Percentiles rank a stretch among this genome's conserved stretches.
These are phyloP conservation scores for Aspergillus fumigatus DNA, from an alignment of 2,329 filamentous ascomycete genomes.

Conservation along the genomic window DNA sequence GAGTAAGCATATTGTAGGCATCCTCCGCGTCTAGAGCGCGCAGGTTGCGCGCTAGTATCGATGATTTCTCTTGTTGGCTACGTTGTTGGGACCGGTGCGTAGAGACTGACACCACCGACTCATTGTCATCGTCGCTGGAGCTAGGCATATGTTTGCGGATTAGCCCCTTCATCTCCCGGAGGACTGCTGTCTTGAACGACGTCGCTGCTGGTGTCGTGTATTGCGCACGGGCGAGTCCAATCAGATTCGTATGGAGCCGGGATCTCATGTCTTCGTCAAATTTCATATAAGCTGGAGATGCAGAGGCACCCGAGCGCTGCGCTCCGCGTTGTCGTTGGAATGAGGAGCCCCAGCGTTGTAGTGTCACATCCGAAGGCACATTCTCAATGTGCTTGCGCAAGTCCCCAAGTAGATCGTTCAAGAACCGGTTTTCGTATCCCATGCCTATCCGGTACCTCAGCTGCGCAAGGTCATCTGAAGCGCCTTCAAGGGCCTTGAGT, in stretches of 20 bases:
- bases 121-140: slow-evolving; percentile 88
- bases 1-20: slow-evolving; percentile 75
- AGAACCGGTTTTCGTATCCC: slow-evolving; percentile 76
- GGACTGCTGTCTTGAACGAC: slow-evolving; percentile 74
- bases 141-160: slow-evolving; percentile 84
- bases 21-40: slow-evolving; percentile 77
- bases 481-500: slow-evolving; percentile 73
- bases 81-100: slow-evolving; percentile 66
- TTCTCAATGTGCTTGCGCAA: slow-evolving; percentile 73
- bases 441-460: slow-evolving; percentile 79
- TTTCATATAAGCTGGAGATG: slow-evolving; percentile 73
- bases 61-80: slow-evolving; percentile 83
- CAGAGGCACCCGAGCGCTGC: slow-evolving; percentile 62
- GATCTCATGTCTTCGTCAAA: slow-evolving; percentile 66
- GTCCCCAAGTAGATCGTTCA: slow-evolving; percentile 72
- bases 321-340: slow-evolving; percentile 67
- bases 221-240: slow-evolving; percentile 74
- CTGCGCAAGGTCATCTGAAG: slow-evolving; percentile 70
- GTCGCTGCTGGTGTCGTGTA: slow-evolving; percentile 77
- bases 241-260: slow-evolving; percentile 65
- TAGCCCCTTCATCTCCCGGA: slow-evolving; percentile 80
- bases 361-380: slow-evolving; percentile 66
- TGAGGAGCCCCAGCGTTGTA: slow-evolving; percentile 79
- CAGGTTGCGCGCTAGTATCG: slow-evolving; percentile 80
- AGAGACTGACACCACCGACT: slow-evolving; percentile 81